Base-by-base conservation (phyloP, 1,284 basidiomycete genomes). In the Bondarzewia mesenterica region DNA sequence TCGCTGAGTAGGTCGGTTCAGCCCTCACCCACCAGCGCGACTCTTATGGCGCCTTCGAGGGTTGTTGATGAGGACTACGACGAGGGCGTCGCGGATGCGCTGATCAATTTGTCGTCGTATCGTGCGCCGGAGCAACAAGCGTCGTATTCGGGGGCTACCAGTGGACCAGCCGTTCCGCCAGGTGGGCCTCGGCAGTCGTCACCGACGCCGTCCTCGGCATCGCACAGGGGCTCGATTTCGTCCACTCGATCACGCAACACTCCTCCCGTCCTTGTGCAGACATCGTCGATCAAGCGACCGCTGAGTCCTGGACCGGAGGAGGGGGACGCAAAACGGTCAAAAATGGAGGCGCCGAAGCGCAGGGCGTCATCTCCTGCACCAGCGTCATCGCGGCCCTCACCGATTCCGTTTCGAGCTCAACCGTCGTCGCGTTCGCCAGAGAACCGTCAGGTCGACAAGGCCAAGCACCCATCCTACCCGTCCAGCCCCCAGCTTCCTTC, bases 11-110 rank as follows among this genome's bases (percentile, higher is more conserved):
- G 66, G 23, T 69, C 68, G 22, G 59, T 78, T 38, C 79, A 84
- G 59, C 84, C 83, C 0, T 86, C 84, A 23, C 85, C 85, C 2
- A 83, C 77, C 5, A 77, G 71, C 50, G 75, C 71, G 14, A 73
- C 73, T 1, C 73, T 80, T 18, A 69, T 75, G 7, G 74, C 76
- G 16, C 83, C 82, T 6, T 69, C 76, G 14, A 72, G 88, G 14
- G 67, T 76, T 2, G 74, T 90, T 15, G 88, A 91, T 56, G 89
- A 92, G 54, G 83, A 92, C 57, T 90, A 90, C 53, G 88, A 90
- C 52, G 87, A 87, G 59, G 81, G 79, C 47, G 81, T 82, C 32
- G 81, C 81, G 3, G 85, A 85, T 54, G 74, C 82, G 0, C 66
- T 91, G 35, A 82, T 91, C 60, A 77, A 72, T 10, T 69, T 85